Base-by-base conservation (phyloP, 805 yeast genomes). In the Saturnispora halmiae region DNA sequence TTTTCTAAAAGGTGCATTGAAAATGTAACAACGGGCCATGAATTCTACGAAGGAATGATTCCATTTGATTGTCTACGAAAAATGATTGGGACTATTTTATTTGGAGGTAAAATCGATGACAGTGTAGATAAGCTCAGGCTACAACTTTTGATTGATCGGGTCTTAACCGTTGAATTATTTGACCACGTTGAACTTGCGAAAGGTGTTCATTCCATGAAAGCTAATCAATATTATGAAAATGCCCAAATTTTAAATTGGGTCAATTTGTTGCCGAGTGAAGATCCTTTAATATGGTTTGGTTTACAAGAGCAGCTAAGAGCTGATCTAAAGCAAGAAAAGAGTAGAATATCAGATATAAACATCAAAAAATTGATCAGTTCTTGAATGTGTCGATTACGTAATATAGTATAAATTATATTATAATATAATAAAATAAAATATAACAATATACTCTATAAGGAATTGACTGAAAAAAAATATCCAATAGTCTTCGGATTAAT, bases 71-170 rank as follows among this genome's bases (percentile, higher is more conserved):
- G 36, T 7, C 25, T 27, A 9, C 11, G 8, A 14, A 31, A 22
- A 16, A 27, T 46, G 29, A 14, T 46, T 9, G 33, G 33, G 11
- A 33, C 30, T 4, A 50, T 83, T 2, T 64, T 76, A 2, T 82
- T 83, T 51, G 90, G 90, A 19, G 82, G 86, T 20, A 79, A 79
- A 51, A 63, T 75, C 20, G 72, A 71, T 41, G 51, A 57, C 36
- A 44, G 31, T 1, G 42, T 53, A 0, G 84, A 82, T 56, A 46
- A 59, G 6, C 25, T 52, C 9, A 58, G 52, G 36, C 53, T 78
- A 13, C 47, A 35, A 4, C 41, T 46, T 0, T 50, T 75, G 11
- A 67, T 73, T 1, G 34, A 43, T 1, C 44, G 48, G 15, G 38
- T 72, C n/a, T 76, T 77, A 52, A 51, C 49, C 3, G 40, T 47